phyloP scores from a whole-genome alignment of 371 early-diverging fungal genomes.

The Actinomucor elegans region DNA sequence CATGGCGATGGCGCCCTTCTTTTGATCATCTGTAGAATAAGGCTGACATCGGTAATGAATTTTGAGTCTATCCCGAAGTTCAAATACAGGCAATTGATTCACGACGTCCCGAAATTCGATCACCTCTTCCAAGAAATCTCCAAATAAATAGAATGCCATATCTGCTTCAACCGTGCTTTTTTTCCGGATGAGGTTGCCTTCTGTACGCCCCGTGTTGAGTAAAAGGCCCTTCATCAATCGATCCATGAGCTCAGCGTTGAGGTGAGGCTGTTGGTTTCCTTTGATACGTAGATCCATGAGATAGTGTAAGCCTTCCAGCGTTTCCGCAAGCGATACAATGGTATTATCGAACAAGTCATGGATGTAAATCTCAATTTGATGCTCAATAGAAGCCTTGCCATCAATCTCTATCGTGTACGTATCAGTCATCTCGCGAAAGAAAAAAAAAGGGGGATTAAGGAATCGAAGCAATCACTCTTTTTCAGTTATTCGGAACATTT shows the following conservation, averaged over 20 bases:
- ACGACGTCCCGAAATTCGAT: conserved; percentile 71
- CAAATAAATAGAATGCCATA: conserved; percentile 1
- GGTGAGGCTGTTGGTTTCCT: not conserved
- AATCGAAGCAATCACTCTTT: not conserved
- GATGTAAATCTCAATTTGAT: conserved; percentile 2
- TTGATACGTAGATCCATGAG: not conserved
- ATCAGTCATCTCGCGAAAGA: not conserved
- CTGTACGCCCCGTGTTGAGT: not conserved
- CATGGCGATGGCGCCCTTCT: conserved; percentile 66
- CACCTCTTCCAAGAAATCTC: conserved; percentile 1
- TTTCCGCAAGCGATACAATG: not conserved
- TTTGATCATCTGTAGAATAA: conserved; percentile 59
- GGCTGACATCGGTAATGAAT: conserved; percentile 76
- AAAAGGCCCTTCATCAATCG: not conserved
- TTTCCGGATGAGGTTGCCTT: not conserved
- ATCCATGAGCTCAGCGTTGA: not conserved
- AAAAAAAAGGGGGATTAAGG: not conserved
- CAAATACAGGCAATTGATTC: conserved; percentile 66
- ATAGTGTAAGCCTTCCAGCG: not conserved
- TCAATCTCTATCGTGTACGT: not conserved
- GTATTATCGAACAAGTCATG: not conserved
- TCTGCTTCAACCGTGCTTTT: not conserved
- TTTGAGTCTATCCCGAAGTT: conserved; percentile 74
- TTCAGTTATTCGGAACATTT: not conserved
- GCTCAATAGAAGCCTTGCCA: not conserved